Evolutionary conservation across 768 basidiomycete genomes (phyloP).

Genomic region (Calocybe indica): DNA sequence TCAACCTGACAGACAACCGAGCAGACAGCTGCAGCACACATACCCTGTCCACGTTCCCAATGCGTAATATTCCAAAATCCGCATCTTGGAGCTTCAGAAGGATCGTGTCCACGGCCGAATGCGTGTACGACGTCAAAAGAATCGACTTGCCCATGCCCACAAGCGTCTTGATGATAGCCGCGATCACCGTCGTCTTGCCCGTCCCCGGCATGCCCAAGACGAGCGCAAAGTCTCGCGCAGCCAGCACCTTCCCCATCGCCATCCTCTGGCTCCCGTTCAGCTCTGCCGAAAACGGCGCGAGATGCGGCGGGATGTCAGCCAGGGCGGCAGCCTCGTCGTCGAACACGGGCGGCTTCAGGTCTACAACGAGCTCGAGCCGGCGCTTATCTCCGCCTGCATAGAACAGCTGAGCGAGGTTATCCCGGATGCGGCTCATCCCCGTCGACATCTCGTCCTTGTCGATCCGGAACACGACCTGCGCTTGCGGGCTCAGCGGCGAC

Average conservation of each 20-base stretch:
- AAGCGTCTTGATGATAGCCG: constrained; percentile 75
- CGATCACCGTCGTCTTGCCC: constrained; percentile 94
- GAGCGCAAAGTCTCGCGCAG: constrained; percentile 84
- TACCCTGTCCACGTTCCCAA: constrained; percentile 93
- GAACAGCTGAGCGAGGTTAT: constrained; percentile 88
- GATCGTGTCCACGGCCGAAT: constrained; percentile 98
- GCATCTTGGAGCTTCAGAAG: constrained; percentile 67
- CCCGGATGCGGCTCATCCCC: constrained; percentile 83
- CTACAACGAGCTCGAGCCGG: constrained; percentile 74
- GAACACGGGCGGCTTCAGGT: constrained; percentile 68
- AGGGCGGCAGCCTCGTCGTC: constrained; percentile 19
- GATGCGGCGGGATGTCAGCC: constrained; percentile 9
- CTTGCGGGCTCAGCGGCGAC: not conserved
- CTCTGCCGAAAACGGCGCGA: constrained; percentile 22
- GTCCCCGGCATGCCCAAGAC: constrained; percentile 98
- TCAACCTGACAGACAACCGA: not conserved
- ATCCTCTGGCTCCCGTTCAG: constrained; percentile 69
- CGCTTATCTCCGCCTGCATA: constrained; percentile 68
- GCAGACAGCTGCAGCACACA: constrained; percentile 7
- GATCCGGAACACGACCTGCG: constrained; percentile 62
- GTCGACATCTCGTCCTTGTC: constrained; percentile 90
- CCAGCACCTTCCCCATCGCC: constrained; percentile 70
- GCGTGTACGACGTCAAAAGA: constrained; percentile 88
- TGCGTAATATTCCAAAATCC: constrained; percentile 70
- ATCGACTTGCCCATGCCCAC: constrained; percentile 83